These are phyloP conservation scores for Aspergillus sp. DNA, from an alignment of 2,329 filamentous ascomycete genomes.

Conservation along the genomic window DNA sequence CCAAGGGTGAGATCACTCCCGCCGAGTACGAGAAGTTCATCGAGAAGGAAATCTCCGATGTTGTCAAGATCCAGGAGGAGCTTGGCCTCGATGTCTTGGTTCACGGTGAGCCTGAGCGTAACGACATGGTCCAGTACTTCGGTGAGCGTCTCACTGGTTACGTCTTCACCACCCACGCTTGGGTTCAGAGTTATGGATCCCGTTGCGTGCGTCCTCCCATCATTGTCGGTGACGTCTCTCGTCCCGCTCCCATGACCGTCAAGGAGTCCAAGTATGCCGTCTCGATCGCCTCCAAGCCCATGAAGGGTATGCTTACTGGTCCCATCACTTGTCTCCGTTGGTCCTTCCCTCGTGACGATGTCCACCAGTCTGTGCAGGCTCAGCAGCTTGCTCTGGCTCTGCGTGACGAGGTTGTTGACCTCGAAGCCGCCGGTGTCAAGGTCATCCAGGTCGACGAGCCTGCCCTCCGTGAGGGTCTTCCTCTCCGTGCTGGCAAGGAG, in stretches of 20 bases:
- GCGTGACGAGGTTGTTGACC: constrained; percentile 96
- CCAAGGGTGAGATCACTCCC: constrained; percentile 93
- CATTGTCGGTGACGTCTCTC: constrained; percentile 97
- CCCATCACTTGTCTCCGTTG: constrained; percentile 98
- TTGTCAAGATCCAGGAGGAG: constrained; percentile 96
- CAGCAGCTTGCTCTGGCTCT: constrained; percentile 98
- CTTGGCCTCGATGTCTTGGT: constrained; percentile 96
- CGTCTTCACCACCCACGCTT: constrained; percentile 97
- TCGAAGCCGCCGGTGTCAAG: constrained; percentile 92
- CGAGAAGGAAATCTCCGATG: constrained; percentile 94
- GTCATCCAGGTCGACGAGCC: constrained; percentile 99
- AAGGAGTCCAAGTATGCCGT: constrained; percentile 99
- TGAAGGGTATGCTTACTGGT: constrained; percentile 99
- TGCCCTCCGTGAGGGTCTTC: constrained; percentile 98
- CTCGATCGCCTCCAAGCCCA: constrained; percentile 94
- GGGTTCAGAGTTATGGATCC: constrained; percentile 98
- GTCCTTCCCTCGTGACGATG: constrained; percentile 99
- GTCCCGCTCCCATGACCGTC: constrained; percentile 95
- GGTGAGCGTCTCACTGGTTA: constrained; percentile 96
- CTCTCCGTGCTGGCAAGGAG: constrained; percentile 89
- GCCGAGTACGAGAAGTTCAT: constrained; percentile 98
- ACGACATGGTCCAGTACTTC: constrained; percentile 99
- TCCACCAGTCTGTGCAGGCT: constrained; percentile 98
- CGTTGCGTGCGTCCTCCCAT: constrained; percentile 98
- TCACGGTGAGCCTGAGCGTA: constrained; percentile 98